Evolutionary conservation across 2,329 filamentous ascomycete species (phyloP).

Genomic region (Aureobasidium sp.): DNA sequence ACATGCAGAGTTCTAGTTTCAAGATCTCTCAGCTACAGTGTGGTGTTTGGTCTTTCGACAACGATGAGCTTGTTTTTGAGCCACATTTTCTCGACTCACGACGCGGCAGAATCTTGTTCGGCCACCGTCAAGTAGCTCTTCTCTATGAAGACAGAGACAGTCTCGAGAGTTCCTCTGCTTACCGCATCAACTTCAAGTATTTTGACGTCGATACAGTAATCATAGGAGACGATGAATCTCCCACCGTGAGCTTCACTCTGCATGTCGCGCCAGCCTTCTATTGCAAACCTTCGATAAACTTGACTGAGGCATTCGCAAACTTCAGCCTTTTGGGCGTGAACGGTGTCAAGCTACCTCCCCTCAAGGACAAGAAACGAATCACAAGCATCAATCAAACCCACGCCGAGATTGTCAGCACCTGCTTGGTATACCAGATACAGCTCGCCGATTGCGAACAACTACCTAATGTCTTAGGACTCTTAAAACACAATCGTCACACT

Average conservation of each 20-base stretch:
- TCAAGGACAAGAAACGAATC: slow-evolving; percentile 26
- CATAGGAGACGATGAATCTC: slow-evolving; percentile 24
- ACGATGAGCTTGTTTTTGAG: slow-evolving; percentile 34
- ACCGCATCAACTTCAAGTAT: slow-evolving; percentile 38
- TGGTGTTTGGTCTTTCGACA: slow-evolving; percentile 39
- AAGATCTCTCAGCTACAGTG: slow-evolving; percentile 31
- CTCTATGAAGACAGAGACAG: slow-evolving; percentile 17
- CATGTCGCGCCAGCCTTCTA: slow-evolving; percentile 35
- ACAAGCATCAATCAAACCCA: slow-evolving; percentile 32
- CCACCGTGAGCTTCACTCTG: slow-evolving; percentile 34
- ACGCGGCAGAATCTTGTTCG: slow-evolving; percentile 33
- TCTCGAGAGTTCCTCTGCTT: slow-evolving; percentile 19
- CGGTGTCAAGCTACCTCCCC: slow-evolving; percentile 15
- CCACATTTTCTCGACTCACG: slow-evolving; percentile 36
- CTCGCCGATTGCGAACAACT: slow-evolving; percentile 26
- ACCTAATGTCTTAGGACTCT: slow-evolving; percentile 19
- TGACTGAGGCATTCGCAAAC: slow-evolving; percentile 14
- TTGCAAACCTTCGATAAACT: slow-evolving; percentile 6
- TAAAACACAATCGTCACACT: slow-evolving; percentile 25
- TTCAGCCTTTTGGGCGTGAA: background rate
- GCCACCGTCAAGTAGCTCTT: slow-evolving; percentile 22
- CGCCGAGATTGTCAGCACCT: slow-evolving; percentile 36
- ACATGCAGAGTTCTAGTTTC: slow-evolving; percentile 25
- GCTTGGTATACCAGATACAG: slow-evolving; percentile 43
- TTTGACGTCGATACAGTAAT: slow-evolving; percentile 34